Conservation (phyloP, 2,329 filamentous ascomycete genomes). For the Aspergillus awamori region DNA sequence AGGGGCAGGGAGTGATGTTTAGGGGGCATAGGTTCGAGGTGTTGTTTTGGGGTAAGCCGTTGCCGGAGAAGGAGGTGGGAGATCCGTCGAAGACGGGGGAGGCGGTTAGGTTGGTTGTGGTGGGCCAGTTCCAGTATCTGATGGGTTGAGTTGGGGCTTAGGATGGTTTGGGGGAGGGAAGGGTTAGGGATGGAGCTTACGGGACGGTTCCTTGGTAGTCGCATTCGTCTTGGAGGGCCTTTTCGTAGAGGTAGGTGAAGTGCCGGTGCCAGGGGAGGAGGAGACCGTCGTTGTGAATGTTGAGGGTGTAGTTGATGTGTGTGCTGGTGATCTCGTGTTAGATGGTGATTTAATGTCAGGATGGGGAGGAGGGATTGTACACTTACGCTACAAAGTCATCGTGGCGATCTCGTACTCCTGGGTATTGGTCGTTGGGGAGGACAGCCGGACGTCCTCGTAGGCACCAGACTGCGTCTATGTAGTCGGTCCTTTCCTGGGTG, state of each 20-base stretch:
- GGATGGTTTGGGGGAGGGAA: not conserved
- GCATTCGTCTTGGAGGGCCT: conserved; percentile 20
- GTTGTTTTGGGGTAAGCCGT: conserved; percentile 5
- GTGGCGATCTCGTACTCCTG: conserved; percentile 29
- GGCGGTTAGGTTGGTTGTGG: not conserved
- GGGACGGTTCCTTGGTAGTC: conserved; percentile 18
- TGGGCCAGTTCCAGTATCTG: conserved; percentile 26
- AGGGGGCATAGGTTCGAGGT: not conserved
- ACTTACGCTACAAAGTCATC: conserved; percentile 36
- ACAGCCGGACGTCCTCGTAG: conserved; percentile 22
- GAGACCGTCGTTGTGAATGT: conserved; percentile 24
- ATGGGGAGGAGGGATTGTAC: too few species aligned
- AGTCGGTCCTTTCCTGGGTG: conserved; percentile 22
- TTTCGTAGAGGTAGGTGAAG: conserved; percentile 19
- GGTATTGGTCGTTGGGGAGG: conserved; percentile 25
- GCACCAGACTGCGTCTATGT: conserved; percentile 31
- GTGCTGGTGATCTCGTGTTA: conserved; percentile 9
- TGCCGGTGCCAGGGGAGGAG: conserved; percentile 25
- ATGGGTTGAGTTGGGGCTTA: not conserved
- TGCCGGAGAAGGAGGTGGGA: conserved; percentile 16
- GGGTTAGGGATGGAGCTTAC: conserved; percentile 8
- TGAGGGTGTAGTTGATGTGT: conserved; percentile 33
- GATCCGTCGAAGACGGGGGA: conserved; percentile 12
- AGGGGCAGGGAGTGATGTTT: not conserved
- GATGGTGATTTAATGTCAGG: not conserved